Conservation (phyloP, 495 filamentous ascomycete genomes). For the Penicillium macrosclerotiorum region DNA sequence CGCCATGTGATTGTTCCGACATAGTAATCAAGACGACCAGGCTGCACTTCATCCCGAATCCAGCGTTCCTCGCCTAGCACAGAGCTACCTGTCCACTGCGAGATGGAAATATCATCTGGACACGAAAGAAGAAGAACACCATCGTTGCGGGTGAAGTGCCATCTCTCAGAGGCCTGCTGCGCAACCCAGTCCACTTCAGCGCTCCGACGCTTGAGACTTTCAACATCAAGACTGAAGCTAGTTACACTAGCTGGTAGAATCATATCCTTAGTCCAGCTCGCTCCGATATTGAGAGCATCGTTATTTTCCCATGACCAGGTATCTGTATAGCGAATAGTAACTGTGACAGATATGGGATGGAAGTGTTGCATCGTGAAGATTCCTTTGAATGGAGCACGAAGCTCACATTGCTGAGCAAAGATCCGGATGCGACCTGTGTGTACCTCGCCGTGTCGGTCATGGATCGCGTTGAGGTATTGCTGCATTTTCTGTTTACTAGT, state of each 20-base stretch:
- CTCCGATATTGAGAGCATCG: constrained; percentile 16
- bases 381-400: constrained; percentile 18
- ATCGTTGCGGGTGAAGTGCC: constrained; percentile 27
- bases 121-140: constrained; percentile 1
- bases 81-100: constrained; percentile 28
- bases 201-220: constrained; percentile 23
- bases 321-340: constrained; percentile 33
- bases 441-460: constrained; percentile 9
- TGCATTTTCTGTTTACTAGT: constrained; percentile 7
- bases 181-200: constrained; percentile 26
- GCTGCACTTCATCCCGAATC: constrained; percentile 24
- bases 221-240: constrained; percentile 27
- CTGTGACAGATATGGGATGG: constrained; percentile 16
- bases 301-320: constrained; percentile 30
- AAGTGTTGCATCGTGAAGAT: constrained; percentile 17
- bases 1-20: constrained; percentile 23
- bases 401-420: constrained; percentile 23
- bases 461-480: constrained; percentile 7
- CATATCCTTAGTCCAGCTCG: constrained; percentile 18
- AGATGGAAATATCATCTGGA: constrained; percentile 8
- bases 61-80: constrained; percentile 17
- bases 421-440: constrained; percentile 6
- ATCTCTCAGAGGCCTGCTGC: constrained; percentile 15
- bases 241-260: constrained; percentile 23
- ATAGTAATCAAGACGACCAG: constrained; percentile 30